Evolutionary conservation across 2,329 filamentous ascomycete genomes (phyloP).

Genomic region (Neonectria hederae): DNA sequence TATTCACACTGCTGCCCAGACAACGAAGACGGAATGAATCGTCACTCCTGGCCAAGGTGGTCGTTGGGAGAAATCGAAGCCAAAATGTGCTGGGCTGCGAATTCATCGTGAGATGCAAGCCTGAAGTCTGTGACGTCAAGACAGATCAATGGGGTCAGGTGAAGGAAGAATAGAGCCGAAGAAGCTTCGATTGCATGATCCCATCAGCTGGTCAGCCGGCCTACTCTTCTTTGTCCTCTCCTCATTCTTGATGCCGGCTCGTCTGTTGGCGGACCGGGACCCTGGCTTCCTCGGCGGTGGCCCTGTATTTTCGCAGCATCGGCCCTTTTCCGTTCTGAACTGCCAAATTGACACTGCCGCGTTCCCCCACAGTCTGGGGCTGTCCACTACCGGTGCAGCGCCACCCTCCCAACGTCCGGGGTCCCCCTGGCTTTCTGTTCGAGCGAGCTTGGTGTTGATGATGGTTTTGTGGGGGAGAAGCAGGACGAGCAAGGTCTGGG

Average conservation of each 20-base stretch:
- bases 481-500: neutral
- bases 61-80: neutral
- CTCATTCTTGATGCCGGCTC: neutral
- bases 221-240: neutral
- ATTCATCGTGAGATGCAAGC: too few relatives aligned
- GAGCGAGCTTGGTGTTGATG: neutral
- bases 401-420: conserved; percentile 11
- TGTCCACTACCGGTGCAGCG: conserved; percentile 13
- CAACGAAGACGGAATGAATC: neutral
- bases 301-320: conserved; percentile 14
- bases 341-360: conserved; percentile 14
- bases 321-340: conserved; percentile 22
- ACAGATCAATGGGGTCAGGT: neutral
- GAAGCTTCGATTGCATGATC: neutral
- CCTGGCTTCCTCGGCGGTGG: neutral
- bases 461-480: conserved; percentile 15
- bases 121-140: neutral
- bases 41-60: neutral
- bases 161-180: neutral
- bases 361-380: conserved; percentile 1
- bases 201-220: neutral
- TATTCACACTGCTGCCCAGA: neutral
- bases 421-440: neutral
- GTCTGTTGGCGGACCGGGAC: neutral
- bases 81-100: neutral